Base-by-base conservation (phyloP, 2,329 filamentous ascomycete species). In the Diaporthe caulivora region DNA sequence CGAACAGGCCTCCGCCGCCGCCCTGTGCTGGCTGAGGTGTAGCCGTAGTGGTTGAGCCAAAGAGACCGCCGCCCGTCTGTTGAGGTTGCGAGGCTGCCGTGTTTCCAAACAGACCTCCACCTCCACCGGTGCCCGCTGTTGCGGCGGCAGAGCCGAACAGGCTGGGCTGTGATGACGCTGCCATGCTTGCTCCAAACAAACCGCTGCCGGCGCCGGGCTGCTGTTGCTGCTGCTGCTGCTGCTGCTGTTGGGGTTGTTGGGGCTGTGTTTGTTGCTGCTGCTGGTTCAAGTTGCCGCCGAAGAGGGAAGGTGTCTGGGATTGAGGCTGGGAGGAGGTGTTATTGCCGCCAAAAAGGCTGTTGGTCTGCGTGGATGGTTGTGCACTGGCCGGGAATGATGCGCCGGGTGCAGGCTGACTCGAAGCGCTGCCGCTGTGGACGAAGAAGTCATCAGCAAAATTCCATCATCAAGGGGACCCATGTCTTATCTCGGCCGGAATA, bases 261-360 rank as follows among this genome's bases (percentile, higher is more conserved):
- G n/a, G 77, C 54, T 34, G 76, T 72, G 74, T 77, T 71, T 77
- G 73, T 17, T 77, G 77, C 37, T 76, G 77, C 67, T 72, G 78
- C 71, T 80, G 79, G 24, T 76, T 73, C 68, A 77, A 76, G 44
- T 78, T 70, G 71, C 74, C 77, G 40, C 80, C 81, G 73, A 83
- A 84, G 65, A 83, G 75, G 47, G 81, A 79, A 17, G 68, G 40
- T 1, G 72, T 51, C 65, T 76, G 72, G 31, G 53, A 65, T 13
- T 65, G 55, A 49, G 60, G 71, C 53, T 76, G 72, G 40, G 70
- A 60, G 24, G 57, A 64, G n/a, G 57, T 67, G 34, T 51, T 49
- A 29, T 69, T 72, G 68, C 49, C 62, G 58, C 83, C 83, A 74
- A 85, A 84, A 21, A 86, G 80, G 64, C 81, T 80, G 18, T 80